Conservation (phyloP, 2,329 filamentous ascomycete species). For the Colletotrichum trifolii region DNA sequence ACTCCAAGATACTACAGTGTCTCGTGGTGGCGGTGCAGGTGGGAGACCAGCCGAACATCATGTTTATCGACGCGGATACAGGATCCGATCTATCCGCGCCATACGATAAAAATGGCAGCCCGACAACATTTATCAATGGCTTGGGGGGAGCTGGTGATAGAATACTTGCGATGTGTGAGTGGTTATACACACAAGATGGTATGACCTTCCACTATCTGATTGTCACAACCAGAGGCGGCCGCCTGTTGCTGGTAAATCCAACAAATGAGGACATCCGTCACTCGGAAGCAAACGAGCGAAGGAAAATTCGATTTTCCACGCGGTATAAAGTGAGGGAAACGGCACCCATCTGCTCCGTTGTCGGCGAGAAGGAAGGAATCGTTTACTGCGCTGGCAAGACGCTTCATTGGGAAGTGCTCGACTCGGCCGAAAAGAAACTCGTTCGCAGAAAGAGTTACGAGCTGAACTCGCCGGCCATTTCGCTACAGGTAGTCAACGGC, state of each 20-base stretch:
- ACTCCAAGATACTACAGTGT: slow-evolving; percentile 63
- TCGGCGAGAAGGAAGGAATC: slow-evolving; percentile 65
- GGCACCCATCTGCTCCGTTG: slow-evolving; percentile 66
- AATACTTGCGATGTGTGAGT: slow-evolving; percentile 72
- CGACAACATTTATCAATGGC: slow-evolving; percentile 62
- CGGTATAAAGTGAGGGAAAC: slow-evolving; percentile 30
- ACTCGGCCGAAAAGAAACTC: slow-evolving; percentile 62
- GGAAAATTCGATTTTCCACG: slow-evolving; percentile 27
- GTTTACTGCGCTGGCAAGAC: slow-evolving; percentile 65
- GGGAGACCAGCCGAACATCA: slow-evolving; percentile 58
- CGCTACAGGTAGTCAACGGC: slow-evolving; percentile 58
- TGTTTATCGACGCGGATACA: slow-evolving; percentile 67
- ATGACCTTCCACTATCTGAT: slow-evolving; percentile 72
- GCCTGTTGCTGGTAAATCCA: slow-evolving; percentile 62
- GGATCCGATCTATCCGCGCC: slow-evolving; percentile 63
- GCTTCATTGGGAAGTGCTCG: slow-evolving; percentile 68
- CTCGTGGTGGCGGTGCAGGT: slow-evolving; percentile 63
- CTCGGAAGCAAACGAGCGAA: slow-evolving; percentile 37
- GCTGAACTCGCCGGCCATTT: slow-evolving; percentile 64
- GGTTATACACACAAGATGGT: slow-evolving; percentile 68
- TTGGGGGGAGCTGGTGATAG: slow-evolving; percentile 68
- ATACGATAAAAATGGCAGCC: slow-evolving; percentile 52
- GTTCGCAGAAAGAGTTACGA: slow-evolving; percentile 57
- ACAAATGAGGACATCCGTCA: slow-evolving; percentile 33
- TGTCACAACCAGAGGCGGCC: slow-evolving; percentile 65